Base-by-base conservation (phyloP, 2,329 filamentous ascomycete genomes). In the Colletotrichum sojae region DNA sequence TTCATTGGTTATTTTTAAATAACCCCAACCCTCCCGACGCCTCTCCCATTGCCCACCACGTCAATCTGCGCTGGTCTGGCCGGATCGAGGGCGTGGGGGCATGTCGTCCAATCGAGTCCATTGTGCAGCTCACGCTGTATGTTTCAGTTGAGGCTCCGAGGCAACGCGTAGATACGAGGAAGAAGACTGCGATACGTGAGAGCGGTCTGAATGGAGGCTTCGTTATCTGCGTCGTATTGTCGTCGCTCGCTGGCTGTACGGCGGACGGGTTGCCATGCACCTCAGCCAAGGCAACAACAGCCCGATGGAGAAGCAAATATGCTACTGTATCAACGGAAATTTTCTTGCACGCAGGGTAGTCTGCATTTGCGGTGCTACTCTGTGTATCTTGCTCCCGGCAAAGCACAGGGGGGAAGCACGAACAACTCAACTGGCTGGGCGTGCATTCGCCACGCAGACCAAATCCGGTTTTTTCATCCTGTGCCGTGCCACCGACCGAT, bases 41-140 rank as follows among this genome's bases (percentile, higher is more conserved):
- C 66, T 60, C 55, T 27, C 36, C 52, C 46, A 49, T 36, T 45
- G 55, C 36, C 54, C 31, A 53, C 58, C 64, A 69, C 54, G 64
- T 64, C 68, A 64, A 67, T 36, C 46, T 49, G 59, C 68, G 48
- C 55, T 25, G 59, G 52, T 51, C 48, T 55, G 40, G 31, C 12
- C 12, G 13, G 15, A 22, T 16, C 48, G 43, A 54, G 12, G 25
- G 16, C 18, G 15, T 48, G 49, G 66, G 25, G 25, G 43, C 15
- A 52, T 52, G 27, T 58, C 45, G 13, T 62, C 69, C 69, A 70
- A 70, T 67, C 67, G 56, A 57, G 45, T 43, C 16, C 22, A 43
- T 45, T 5, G 56, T 58, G 22, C 54, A 51, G 43, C 54, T 45
- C 15, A 13, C 6, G n/a, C 31, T 58, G 40, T 49, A 31, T 49